Percentiles rank a stretch among this genome's conserved stretches.
phyloP scores from a whole-genome alignment of 371 early-diverging fungal species.

The Syncephalastrum racemosum region DNA sequence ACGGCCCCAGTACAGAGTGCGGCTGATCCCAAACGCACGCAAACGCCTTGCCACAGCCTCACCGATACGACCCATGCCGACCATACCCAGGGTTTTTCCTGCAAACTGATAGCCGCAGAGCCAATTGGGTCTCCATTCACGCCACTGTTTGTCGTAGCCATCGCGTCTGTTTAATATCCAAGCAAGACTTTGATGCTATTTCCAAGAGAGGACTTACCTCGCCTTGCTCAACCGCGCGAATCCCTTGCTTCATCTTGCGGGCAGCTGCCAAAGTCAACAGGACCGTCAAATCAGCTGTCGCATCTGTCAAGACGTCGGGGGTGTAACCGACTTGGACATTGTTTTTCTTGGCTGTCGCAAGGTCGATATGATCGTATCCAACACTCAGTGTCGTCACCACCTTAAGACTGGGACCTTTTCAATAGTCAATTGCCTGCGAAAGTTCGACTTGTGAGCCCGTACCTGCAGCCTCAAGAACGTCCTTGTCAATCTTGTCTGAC shows the following conservation, averaged over 20 bases:
- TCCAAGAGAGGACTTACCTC: slow-evolving; percentile 18
- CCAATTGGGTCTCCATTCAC: slow-evolving; percentile 70
- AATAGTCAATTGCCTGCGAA: not conserved
- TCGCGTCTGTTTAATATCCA: too few relatives aligned
- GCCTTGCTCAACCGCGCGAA: slow-evolving; percentile 56
- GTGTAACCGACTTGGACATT: slow-evolving; percentile 76
- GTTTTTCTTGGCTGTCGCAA: slow-evolving; percentile 43
- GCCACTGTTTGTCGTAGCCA: slow-evolving; percentile 34
- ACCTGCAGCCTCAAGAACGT: slow-evolving; percentile 64
- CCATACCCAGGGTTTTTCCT: slow-evolving; percentile 80
- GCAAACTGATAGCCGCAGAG: slow-evolving; percentile 74
- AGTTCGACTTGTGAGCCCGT: slow-evolving; percentile 2
- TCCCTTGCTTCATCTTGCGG: slow-evolving; percentile 64
- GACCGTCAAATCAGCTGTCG: slow-evolving; percentile 82
- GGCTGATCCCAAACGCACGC: slow-evolving; percentile 63
- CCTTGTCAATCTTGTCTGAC: slow-evolving; percentile 68
- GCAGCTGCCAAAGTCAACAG: slow-evolving; percentile 73
- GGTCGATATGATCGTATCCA: slow-evolving; percentile 84
- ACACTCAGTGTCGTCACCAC: slow-evolving; percentile 76
- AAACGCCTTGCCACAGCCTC: slow-evolving; percentile 70
- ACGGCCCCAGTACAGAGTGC: slow-evolving; percentile 55
- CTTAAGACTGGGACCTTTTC: slow-evolving; percentile 51
- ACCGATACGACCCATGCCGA: slow-evolving; percentile 90
- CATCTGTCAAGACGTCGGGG: slow-evolving; percentile 87
- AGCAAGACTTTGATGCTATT: too few relatives aligned